Evolutionary conservation across 2,329 filamentous ascomycete species (phyloP).

Genomic region (Neonectria faginata): DNA sequence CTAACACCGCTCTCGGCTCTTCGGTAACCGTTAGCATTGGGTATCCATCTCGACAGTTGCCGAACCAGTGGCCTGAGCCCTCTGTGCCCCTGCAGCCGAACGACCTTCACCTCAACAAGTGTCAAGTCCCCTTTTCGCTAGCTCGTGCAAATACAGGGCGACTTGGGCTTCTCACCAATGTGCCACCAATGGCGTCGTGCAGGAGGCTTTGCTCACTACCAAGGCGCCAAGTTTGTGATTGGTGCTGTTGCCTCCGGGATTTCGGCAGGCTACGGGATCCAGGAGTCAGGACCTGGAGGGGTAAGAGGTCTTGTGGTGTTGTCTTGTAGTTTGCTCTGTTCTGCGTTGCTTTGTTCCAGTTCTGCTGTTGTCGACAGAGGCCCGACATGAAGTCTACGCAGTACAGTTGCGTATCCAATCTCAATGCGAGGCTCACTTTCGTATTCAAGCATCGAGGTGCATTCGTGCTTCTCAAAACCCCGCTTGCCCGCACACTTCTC

Average conservation of each 20-base stretch:
- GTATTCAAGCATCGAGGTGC: slow-evolving; percentile 2
- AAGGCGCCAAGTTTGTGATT: slow-evolving; percentile 30
- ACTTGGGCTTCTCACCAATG: slow-evolving; percentile 17
- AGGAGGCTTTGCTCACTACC: slow-evolving; percentile 12
- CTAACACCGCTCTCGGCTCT: slow-evolving; percentile 1
- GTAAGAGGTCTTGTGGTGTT: slow-evolving; percentile 30
- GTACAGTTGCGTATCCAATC: neutral
- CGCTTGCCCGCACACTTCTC: neutral
- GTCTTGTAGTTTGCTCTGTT: neutral
- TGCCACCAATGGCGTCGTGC: slow-evolving; percentile 30
- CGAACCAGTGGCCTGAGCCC: slow-evolving; percentile 44
- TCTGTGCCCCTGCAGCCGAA: slow-evolving; percentile 25
- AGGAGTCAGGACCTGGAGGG: slow-evolving; percentile 24
- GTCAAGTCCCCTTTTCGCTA: slow-evolving; percentile 20
- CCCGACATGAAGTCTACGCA: neutral
- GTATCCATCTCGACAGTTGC: slow-evolving; percentile 23
- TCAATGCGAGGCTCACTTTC: neutral
- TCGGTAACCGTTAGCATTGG: slow-evolving; percentile 8
- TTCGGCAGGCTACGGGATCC: slow-evolving; percentile 25
- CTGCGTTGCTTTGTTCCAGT: neutral
- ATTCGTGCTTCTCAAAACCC: neutral
- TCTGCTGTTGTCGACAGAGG: neutral
- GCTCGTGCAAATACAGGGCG: slow-evolving; percentile 29
- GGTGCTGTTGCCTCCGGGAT: slow-evolving; percentile 25
- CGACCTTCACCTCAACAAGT: slow-evolving; percentile 25